A percentile compares a stretch with the other conserved stretches of the same genome.
Evolutionary conservation across 768 basidiomycete species (phyloP).

Genomic region (Tulasnella calospora): DNA sequence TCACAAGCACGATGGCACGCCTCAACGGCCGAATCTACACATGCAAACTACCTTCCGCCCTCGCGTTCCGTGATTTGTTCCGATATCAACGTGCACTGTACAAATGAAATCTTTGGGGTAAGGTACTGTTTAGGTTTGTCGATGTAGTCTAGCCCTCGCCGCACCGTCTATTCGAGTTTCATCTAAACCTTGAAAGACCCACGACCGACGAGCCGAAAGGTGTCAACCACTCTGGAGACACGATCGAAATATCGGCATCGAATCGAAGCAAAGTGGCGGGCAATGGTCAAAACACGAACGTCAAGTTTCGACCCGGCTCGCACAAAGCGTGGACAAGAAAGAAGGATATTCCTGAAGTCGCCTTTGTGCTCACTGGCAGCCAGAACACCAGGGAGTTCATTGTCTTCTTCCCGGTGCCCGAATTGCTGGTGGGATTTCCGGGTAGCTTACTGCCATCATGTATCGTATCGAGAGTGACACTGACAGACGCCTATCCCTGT

Average conservation of each 20-base stretch:
- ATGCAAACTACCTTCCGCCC: too few relatives aligned
- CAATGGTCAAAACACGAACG: neutral
- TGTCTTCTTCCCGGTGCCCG: neutral
- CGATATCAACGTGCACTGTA: too few relatives aligned
- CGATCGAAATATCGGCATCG: conserved; percentile 9
- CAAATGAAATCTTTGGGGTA: too few relatives aligned
- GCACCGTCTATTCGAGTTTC: conserved; percentile 34
- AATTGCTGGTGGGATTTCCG: neutral
- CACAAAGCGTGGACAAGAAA: neutral
- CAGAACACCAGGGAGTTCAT: neutral
- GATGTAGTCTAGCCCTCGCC: conserved; percentile 32
- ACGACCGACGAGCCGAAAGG: neutral
- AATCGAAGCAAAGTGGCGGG: neutral
- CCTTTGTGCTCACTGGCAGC: conserved; percentile 17
- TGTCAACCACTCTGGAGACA: conserved; percentile 22
- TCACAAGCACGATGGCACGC: too few relatives aligned
- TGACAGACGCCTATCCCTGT: too few relatives aligned
- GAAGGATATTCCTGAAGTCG: neutral
- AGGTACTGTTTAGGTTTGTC: too few relatives aligned
- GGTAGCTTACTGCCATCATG: neutral
- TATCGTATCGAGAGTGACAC: too few relatives aligned
- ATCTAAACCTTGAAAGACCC: neutral
- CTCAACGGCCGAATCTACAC: too few relatives aligned
- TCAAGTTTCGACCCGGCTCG: neutral
- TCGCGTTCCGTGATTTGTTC: too few relatives aligned